A percentile compares a stretch with the other conserved stretches of the same genome.
These are phyloP conservation scores for Smittium culicis DNA, from an alignment of 371 early-diverging fungal species.

Conservation along the genomic window DNA sequence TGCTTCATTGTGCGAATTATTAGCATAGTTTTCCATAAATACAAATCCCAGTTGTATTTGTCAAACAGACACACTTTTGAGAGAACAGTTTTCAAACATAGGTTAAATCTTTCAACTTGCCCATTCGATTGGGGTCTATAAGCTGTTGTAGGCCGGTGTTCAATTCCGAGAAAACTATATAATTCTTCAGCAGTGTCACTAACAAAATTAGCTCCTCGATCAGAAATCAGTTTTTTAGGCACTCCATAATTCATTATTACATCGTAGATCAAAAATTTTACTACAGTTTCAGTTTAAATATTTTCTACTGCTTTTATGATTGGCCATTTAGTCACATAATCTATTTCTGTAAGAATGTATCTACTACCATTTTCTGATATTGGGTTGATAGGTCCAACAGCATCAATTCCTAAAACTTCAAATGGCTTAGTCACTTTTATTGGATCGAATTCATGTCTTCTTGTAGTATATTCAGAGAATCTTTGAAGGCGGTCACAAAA, in stretches of 20 bases:
- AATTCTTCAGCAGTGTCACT: conserved; percentile 5
- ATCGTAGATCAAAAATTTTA: conserved; percentile 18
- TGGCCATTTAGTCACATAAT: neutral
- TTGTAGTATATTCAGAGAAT: neutral
- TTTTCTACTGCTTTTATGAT: neutral
- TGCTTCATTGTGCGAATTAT: neutral
- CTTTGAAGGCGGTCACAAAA: neutral
- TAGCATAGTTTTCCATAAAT: conserved; percentile 1
- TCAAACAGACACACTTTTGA: neutral
- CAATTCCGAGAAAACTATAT: neutral
- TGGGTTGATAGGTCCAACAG: conserved; percentile 10
- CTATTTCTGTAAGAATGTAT: neutral
- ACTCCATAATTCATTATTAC: conserved; percentile 23
- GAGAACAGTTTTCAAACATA: conserved; percentile 4
- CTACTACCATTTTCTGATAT: neutral
- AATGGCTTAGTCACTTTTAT: conserved; percentile 6
- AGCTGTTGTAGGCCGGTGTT: conserved; percentile 16
- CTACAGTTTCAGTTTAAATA: neutral
- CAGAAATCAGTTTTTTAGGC: conserved; percentile 25
- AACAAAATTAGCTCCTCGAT: conserved; percentile 28
- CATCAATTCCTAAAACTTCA: conserved; percentile 9
- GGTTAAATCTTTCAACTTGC: conserved; percentile 22
- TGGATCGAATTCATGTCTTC: neutral
- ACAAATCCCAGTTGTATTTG: neutral
- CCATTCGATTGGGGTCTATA: conserved; percentile 27